These are phyloP conservation scores for Myxozyma udenii DNA, from an alignment of 805 yeast genomes.

Conservation along the genomic window DNA sequence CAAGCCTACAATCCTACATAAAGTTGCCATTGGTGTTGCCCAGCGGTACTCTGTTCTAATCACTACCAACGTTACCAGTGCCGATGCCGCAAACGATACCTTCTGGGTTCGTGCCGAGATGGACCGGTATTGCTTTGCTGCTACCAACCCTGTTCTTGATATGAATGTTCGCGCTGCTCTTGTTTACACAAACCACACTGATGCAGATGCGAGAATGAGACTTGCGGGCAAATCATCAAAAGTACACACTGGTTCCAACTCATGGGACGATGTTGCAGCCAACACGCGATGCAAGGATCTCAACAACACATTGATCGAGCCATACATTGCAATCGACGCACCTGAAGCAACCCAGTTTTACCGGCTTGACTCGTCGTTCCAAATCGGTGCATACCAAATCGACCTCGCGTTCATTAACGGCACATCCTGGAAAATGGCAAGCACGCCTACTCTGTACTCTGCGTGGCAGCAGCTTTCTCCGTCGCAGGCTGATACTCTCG, in stretches of 20 bases:
- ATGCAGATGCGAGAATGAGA: conserved; percentile 9
- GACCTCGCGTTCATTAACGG: conserved; percentile 37
- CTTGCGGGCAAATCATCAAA: conserved; percentile 9
- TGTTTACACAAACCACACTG: conserved; percentile 35
- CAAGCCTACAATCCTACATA: conserved; percentile 32
- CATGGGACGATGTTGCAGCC: conserved; percentile 32
- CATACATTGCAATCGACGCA: conserved; percentile 29
- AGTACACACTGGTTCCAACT: conserved; percentile 1
- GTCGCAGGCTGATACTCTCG: not conserved
- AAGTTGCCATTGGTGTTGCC: conserved; percentile 55
- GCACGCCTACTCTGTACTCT: conserved; percentile 26
- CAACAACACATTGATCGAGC: conserved; percentile 31
- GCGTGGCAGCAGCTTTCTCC: conserved; percentile 21
- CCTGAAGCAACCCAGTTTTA: conserved; percentile 38
- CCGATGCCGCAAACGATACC: conserved; percentile 12
- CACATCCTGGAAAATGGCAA: conserved; percentile 29
- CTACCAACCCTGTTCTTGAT: conserved; percentile 39
- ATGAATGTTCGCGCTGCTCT: conserved; percentile 39
- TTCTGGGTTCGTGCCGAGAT: conserved; percentile 44
- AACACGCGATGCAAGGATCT: conserved; percentile 34
- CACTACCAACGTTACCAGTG: conserved; percentile 44
- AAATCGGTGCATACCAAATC: conserved; percentile 37
- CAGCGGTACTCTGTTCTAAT: conserved; percentile 75
- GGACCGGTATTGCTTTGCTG: conserved; percentile 41
- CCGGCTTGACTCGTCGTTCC: conserved; percentile 37